Evolutionary conservation across 208 protist genomes (phyloP).

Genomic region (Trypanosoma rangeli): DNA sequence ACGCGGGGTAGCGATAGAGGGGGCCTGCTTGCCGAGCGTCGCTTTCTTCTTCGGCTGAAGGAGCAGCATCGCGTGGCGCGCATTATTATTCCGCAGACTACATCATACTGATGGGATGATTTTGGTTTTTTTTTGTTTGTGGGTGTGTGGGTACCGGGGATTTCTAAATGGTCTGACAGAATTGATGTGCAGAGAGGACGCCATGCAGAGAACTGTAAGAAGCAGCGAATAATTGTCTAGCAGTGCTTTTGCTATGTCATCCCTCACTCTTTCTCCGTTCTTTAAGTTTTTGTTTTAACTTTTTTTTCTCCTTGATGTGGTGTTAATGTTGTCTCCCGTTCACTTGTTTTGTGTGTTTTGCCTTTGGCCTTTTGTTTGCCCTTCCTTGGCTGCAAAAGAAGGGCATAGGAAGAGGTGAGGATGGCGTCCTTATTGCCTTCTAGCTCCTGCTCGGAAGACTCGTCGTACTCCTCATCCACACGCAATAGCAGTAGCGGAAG

Average conservation of each 20-base stretch:
- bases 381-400: background rate
- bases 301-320: background rate
- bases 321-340: background rate
- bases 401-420: background rate
- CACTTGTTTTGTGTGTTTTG: background rate
- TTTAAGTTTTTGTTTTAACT: background rate
- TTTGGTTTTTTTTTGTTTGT: conserved; percentile 2
- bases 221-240: background rate
- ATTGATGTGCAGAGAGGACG: background rate
- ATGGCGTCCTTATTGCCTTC: conserved; percentile 18
- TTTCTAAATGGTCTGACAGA: background rate
- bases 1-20: conserved; percentile 6
- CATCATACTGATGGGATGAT: background rate
- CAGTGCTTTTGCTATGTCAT: too few relatives aligned
- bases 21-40: conserved; percentile 7
- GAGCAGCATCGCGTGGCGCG: background rate
- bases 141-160: background rate
- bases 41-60: conserved; percentile 2
- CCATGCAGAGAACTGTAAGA: background rate
- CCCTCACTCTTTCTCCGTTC: background rate
- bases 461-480: conserved; percentile 12
- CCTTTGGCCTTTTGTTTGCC: background rate
- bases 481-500: conserved; percentile 27
- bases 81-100: background rate
- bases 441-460: conserved; percentile 14